Evolutionary conservation across 2,329 filamentous ascomycete species (phyloP).

Genomic region (Alternaria burnsii): DNA sequence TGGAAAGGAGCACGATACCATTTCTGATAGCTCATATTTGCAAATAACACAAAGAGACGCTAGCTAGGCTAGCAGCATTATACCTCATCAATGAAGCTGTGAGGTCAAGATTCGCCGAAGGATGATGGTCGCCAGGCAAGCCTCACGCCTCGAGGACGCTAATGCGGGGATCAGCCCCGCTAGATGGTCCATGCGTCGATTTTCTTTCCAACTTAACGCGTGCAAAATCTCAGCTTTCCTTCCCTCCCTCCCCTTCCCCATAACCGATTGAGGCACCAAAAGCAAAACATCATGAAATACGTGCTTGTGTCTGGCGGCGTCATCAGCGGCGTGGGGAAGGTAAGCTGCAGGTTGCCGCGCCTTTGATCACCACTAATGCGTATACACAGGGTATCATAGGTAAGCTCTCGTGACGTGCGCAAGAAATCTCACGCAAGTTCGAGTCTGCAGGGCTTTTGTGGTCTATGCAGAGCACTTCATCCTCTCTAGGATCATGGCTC

Average conservation of each 20-base stretch:
- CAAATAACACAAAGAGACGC: conserved; percentile 20
- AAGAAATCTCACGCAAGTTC: background rate
- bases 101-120: conserved; percentile 30
- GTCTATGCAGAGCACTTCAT: background rate
- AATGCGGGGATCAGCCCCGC: conserved; percentile 23
- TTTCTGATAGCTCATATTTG: conserved; percentile 41
- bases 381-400: conserved; percentile 69
- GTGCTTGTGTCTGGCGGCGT: conserved; percentile 78
- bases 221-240: conserved; percentile 32
- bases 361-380: conserved; percentile 34
- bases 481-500: background rate
- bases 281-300: conserved; percentile 74
- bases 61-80: background rate
- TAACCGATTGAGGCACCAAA: conserved; percentile 51
- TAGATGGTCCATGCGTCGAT: conserved; percentile 27
- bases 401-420: conserved; percentile 44
- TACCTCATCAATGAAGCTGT: conserved; percentile 13
- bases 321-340: conserved; percentile 53
- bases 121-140: conserved; percentile 26
- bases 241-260: conserved; percentile 55
- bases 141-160: conserved; percentile 16
- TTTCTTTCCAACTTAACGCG: conserved; percentile 40
- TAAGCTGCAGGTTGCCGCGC: conserved; percentile 52
- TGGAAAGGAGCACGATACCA: conserved; percentile 49
- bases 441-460: background rate